Evolutionary conservation across 1,284 basidiomycete genomes (phyloP), one percentile per base, ranked within the genome.

Genomic region (Apiotrichum domesticum): DNA sequence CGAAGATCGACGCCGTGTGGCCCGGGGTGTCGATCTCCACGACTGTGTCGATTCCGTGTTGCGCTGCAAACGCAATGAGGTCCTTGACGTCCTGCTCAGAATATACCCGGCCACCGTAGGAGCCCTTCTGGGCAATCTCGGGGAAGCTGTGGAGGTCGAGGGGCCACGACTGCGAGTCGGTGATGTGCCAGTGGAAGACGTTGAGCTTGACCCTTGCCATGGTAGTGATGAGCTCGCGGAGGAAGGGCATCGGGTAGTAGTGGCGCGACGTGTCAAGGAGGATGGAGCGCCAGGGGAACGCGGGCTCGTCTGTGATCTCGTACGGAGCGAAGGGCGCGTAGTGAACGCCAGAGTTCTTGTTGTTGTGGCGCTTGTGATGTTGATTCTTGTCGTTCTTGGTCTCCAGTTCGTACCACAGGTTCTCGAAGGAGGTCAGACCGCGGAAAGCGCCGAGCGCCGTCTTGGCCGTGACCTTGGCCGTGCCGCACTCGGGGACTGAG

Each of bases 121-220:
- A 86, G n/a, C 87, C 89, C 6, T 81, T 80, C 21, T 73, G 65
- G 0, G 87, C 77, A 2, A 93, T 76, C 55, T 86, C 81, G 2
- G 81, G 79, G 69, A 83, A 85, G 6, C 81, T 82, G 4, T 83
- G 80, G 35, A 90, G 73, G 35, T 81, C 78, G 14, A 91, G 78
- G 0, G 89, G 88, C 80, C 88, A 93, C 57, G 84, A 85, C 70
- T 58, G 47, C 15, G 52, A 37, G 52, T 58, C 56, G 37, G 52
- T 54, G 15, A 58, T 54, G 49, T 58, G 56, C 56, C 52, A 57
- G 46, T 61, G 62, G 56, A 55, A 65, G 56, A 54, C 56, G 58
- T 54, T 70, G 56, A 89, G 84, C 79, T 96, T 96, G 63, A 87
- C 87, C 82, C 83, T 85, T 59, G 85, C 85, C 90, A 93, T 92